Evolutionary conservation across 257 asterid species (phyloP).

Genomic region (Nicotiana knightiana): DNA sequence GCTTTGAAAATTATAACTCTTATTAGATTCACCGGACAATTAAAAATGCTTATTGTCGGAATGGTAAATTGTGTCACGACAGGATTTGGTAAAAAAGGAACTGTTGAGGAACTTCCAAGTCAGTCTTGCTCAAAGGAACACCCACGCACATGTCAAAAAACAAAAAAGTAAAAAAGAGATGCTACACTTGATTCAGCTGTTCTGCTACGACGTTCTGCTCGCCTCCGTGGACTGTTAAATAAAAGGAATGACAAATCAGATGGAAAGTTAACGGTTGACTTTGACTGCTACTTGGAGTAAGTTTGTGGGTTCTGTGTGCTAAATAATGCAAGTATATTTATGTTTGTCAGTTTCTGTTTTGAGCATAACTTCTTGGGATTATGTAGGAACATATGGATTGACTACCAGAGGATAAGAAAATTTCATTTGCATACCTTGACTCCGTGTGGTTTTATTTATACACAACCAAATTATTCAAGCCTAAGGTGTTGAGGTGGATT

Average conservation of each 20-base stretch:
- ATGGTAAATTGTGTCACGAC: no score
- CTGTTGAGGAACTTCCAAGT: no score
- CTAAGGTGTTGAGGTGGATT: slow-evolving; percentile 49
- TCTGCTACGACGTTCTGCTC: slow-evolving; percentile 17
- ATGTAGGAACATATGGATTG: slow-evolving; percentile 51
- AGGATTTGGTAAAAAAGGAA: no score
- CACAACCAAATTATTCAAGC: slow-evolving; percentile 10
- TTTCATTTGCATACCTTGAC: slow-evolving; percentile 34
- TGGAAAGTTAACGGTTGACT: slow-evolving; percentile 37
- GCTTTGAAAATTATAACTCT: no score
- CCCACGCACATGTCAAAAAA: not conserved
- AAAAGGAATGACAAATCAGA: slow-evolving; percentile 14
- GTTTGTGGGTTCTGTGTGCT: slow-evolving; percentile 1
- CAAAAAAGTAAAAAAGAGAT: not conserved
- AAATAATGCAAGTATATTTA: not conserved
- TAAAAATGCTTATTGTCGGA: no score
- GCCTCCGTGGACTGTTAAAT: slow-evolving; percentile 34
- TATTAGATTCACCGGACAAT: no score
- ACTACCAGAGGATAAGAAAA: slow-evolving; percentile 43
- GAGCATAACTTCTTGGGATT: not conserved
- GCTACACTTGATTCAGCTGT: slow-evolving; percentile 21
- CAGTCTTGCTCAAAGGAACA: no score
- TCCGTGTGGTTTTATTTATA: slow-evolving; percentile 49
- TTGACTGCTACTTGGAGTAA: slow-evolving; percentile 40
- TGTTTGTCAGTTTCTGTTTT: not conserved